Conservation (phyloP, 352 stramenopile genomes). For the Pythium brassicae region DNA sequence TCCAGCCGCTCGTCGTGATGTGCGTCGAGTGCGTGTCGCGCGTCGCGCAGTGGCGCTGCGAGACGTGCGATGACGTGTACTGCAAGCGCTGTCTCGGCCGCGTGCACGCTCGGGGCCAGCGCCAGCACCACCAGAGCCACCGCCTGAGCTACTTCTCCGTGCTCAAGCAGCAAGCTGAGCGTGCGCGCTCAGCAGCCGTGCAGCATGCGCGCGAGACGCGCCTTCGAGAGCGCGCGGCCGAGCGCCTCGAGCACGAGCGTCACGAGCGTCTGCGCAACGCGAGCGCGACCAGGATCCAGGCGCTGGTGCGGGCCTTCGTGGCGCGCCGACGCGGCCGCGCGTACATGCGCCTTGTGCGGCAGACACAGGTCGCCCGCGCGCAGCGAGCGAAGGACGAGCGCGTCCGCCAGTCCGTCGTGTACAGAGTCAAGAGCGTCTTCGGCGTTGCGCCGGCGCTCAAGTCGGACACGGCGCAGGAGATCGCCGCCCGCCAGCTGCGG, state of each 20-base stretch:
- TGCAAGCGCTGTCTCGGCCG: slow-evolving; percentile 65
- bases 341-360: slow-evolving; percentile 49
- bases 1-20: slow-evolving; percentile 51
- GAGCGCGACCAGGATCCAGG: slow-evolving; percentile 41
- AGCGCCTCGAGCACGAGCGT: slow-evolving; percentile 15
- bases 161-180: slow-evolving; percentile 40
- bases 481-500: slow-evolving; percentile 20
- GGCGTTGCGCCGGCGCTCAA: slow-evolving; percentile 34
- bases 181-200: slow-evolving; percentile 24
- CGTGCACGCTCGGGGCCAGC: slow-evolving; percentile 52
- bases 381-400: slow-evolving; percentile 43
- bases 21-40: slow-evolving; percentile 50
- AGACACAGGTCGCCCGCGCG: slow-evolving; percentile 33
- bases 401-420: slow-evolving; percentile 29
- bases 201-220: slow-evolving; percentile 31
- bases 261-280: slow-evolving; percentile 16
- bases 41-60: slow-evolving; percentile 64
- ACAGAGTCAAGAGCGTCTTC: slow-evolving; percentile 35
- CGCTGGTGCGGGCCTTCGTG: slow-evolving; percentile 30
- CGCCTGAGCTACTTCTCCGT: slow-evolving; percentile 71
- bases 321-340: slow-evolving; percentile 25
- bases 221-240: slow-evolving; percentile 20
- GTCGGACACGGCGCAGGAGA: slow-evolving; percentile 59
- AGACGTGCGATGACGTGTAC: slow-evolving; percentile 55
- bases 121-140: slow-evolving; percentile 46